These are phyloP conservation scores for Gynochthodes officinalis DNA, from an alignment of 257 asterid genomes.

Conservation along the genomic window DNA sequence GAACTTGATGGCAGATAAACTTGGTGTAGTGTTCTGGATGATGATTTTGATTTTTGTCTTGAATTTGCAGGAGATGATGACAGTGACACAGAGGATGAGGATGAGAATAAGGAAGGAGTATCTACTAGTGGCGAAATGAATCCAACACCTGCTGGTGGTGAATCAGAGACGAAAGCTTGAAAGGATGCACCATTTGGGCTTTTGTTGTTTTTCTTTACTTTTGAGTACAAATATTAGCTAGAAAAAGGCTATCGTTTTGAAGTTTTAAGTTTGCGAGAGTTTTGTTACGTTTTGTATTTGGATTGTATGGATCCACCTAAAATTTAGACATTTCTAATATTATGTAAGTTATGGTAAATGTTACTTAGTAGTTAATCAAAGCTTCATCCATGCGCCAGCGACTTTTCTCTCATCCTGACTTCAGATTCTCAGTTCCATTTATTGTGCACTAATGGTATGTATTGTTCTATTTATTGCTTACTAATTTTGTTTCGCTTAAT, in stretches of 20 bases:
- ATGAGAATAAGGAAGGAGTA: constrained; percentile 14
- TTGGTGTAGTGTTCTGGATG: too few relatives aligned
- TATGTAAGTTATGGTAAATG: neutral
- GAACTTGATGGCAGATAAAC: too few relatives aligned
- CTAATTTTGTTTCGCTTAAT: too few relatives aligned
- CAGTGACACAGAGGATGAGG: constrained; percentile 24
- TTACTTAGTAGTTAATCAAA: neutral
- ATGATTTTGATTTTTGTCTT: neutral
- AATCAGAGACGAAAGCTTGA: constrained; percentile 17
- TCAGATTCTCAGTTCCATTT: too few relatives aligned
- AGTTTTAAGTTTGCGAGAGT: neutral
- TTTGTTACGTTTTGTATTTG: neutral
- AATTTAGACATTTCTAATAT: neutral
- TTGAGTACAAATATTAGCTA: neutral
- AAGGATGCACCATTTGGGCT: neutral
- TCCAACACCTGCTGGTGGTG: neutral
- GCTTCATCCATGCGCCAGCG: too few relatives aligned
- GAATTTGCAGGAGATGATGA: constrained; percentile 23
- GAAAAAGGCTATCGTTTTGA: neutral
- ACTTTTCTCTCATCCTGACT: too few relatives aligned
- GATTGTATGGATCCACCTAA: neutral
- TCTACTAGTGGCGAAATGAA: neutral
- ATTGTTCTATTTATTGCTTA: too few relatives aligned
- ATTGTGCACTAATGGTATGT: too few relatives aligned
- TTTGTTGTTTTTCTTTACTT: neutral